Base-by-base conservation (phyloP, 164 flowering plant species). In the grape (Vitis vinifera) region DNA sequence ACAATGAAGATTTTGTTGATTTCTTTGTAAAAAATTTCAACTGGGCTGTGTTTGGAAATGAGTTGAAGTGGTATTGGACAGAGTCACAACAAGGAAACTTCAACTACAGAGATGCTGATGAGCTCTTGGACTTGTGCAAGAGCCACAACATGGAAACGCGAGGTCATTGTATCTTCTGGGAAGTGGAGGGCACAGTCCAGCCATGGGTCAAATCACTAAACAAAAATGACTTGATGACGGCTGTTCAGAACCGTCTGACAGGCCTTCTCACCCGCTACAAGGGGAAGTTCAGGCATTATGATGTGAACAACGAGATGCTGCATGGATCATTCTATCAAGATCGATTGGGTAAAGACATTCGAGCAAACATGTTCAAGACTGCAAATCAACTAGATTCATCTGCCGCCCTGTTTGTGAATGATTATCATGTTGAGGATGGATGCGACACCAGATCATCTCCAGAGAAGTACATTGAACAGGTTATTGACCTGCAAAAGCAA, bases 91-190 rank as follows among this genome's bases (percentile, higher is more conserved):
- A 85, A 75, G 97, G 95, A 55, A 88, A 87, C 37, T 73, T 90
- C 15, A 93, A 93, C 83, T 95, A 95, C 84, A 77, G 56, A 67
- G 98, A 91, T 73, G 97, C 99, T 9, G 99, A 95, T 72, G 99
- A 89, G 51, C 70, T 95, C 30, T 19, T 95, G 71, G 86, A 76
- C 59, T 75, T 93, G 51, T 91, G 94, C 44, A 58, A 67, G 59
- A 80, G 63, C 30, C 73, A 89, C 74, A 81, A 80, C 60, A 89
- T 95, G 14, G 81, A 85, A 60, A 68, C 75, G 52, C 87, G 98
- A 51, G 98, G 99, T 49, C 99, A 95, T 71, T 93, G 97, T 70
- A 93, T 95, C 70, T 93, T 95, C 82, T 93, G 99, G 99, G 99
- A 93, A 76, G 98, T 88, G 23, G 81, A 87, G 59, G 63, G 30